Evolutionary conservation across 768 basidiomycete genomes (phyloP), one percentile per base, ranked within the genome.

Genomic region (Lactifluus volemus): DNA sequence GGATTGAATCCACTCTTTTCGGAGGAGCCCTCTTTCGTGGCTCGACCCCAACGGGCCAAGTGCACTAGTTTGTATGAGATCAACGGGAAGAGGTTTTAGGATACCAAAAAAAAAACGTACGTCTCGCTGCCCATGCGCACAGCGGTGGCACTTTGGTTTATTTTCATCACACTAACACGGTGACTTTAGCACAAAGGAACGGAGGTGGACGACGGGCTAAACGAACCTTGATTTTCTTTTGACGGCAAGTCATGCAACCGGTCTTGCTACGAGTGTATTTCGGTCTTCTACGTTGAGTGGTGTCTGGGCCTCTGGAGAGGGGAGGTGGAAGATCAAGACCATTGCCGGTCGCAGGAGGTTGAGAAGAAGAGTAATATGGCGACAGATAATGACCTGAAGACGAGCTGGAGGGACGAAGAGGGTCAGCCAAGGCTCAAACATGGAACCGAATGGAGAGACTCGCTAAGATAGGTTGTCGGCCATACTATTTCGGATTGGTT

Each of bases 211-310:
- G 36, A n/a, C 44, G n/a, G 45, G 50, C n/a, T 49, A 57, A 57
- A 70, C 80, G 56, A 64, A 89, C 90, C 82, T 97, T 97, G 69
- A 98, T 92, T 79, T 96, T 91, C 79, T 95, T 94, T 64, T 84
- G 83, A 68, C 94, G 82, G 80, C 94, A 98, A 47, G 91, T 94
- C 70, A 96, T 75, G 71, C 94, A 98, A 25, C 94, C 94, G 1
- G 92, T 93, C 77, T 96, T 94, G 74, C 89, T 92, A 67, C 94
- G 83, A 64, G 90, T 92, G 68, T 95, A 95, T 78, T 97, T 97
- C 52, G 90, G 91, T 39, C 90, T 86, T 71, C 90, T 91, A 61
- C 89, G 81, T 68, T 78, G 76, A n/a, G 80, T 78, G 15, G 77
- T 61, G 51, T 84, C 87, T 39, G 73, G 74, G 54, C 80, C 78